Evolutionary conservation across 768 basidiomycete genomes (phyloP).

Genomic region (Neoboletus magnificus): DNA sequence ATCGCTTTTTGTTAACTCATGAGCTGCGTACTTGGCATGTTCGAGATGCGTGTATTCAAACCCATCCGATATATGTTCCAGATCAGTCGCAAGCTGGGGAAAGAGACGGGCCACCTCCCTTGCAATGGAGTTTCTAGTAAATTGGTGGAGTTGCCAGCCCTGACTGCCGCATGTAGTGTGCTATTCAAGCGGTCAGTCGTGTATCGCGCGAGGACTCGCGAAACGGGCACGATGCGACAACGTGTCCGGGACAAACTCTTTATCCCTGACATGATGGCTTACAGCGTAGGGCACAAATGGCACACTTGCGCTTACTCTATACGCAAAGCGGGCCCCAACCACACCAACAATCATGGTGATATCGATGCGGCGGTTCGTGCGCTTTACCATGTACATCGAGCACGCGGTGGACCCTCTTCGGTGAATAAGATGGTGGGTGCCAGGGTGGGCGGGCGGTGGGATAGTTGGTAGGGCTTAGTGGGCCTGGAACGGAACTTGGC

Average conservation of each 20-base stretch:
- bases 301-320: neutral
- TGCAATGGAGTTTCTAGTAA: neutral
- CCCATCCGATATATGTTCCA: neutral
- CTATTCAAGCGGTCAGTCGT: neutral
- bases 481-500: no score
- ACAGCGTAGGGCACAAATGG: neutral
- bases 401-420: conserved; percentile 51
- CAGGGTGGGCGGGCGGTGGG: conserved; percentile 13
- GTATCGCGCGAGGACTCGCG: neutral
- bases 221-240: neutral
- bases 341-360: neutral
- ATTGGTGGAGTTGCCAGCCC: neutral
- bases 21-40: neutral
- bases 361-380: conserved; percentile 40
- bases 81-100: neutral
- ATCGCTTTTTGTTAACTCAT: neutral
- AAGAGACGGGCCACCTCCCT: neutral
- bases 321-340: neutral
- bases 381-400: conserved; percentile 52
- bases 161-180: neutral
- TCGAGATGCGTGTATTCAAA: neutral
- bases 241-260: neutral
- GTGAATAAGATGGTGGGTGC: conserved; percentile 12
- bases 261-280: neutral
- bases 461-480: conserved; percentile 11